These are phyloP conservation scores for Apiotrichum montevideense DNA, from an alignment of 1,284 basidiomycete species.

Conservation along the genomic window DNA sequence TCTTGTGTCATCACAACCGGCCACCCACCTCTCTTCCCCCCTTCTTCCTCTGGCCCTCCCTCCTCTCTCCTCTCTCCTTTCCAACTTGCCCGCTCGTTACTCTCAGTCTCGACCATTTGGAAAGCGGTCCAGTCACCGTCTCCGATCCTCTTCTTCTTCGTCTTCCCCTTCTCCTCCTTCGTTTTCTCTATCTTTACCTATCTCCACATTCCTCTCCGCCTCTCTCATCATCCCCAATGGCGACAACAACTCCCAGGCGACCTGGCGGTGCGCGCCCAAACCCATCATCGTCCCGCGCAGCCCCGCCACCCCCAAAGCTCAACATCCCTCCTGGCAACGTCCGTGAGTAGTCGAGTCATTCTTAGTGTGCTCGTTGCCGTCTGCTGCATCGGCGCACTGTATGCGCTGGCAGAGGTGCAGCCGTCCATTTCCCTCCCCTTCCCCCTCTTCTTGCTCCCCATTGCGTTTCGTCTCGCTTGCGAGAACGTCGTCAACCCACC, in stretches of 20 bases:
- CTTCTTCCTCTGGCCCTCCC: too few relatives aligned
- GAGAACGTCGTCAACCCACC: too few relatives aligned
- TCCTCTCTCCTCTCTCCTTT: too few relatives aligned
- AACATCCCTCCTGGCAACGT: constrained; percentile 44
- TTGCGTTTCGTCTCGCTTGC: too few relatives aligned
- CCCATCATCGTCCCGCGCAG: constrained; percentile 11
- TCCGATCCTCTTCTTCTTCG: background rate
- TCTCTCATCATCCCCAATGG: constrained; percentile 1
- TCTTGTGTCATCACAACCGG: too few relatives aligned
- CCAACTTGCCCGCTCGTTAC: too few relatives aligned
- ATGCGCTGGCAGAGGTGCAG: too few relatives aligned
- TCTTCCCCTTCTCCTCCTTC: background rate
- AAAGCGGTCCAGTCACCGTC: too few relatives aligned
- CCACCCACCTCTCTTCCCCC: too few relatives aligned
- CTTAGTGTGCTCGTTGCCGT: too few relatives aligned
- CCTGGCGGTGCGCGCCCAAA: constrained; percentile 19
- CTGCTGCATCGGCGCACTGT: background rate
- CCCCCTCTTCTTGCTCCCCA: background rate
- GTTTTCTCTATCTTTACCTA: background rate
- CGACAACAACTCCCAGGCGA: constrained; percentile 5
- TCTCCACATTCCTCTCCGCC: background rate
- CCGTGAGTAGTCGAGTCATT: constrained; percentile 34
- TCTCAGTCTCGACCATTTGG: too few relatives aligned
- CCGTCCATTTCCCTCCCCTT: background rate
- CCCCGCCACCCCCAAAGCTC: constrained; percentile 25